Conservation (phyloP, 257 asterid genomes). For the Nicotiana knightiana region DNA sequence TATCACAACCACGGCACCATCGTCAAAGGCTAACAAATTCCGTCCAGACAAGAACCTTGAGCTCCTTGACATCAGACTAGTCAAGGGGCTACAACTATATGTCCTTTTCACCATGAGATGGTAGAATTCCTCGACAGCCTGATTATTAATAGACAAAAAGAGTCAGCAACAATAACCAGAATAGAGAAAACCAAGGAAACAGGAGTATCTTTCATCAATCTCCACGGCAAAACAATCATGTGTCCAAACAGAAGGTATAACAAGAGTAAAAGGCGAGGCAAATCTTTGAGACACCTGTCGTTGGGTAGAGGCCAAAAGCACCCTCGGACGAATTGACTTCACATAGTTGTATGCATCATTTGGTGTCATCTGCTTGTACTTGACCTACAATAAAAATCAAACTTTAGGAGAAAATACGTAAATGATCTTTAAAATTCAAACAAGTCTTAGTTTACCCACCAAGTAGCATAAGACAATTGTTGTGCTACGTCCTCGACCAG, state of each 20-base stretch:
- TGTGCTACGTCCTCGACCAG: constrained; percentile 52
- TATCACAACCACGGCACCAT: constrained; percentile 49
- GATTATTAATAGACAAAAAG: constrained; percentile 4
- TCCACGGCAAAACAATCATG: neutral
- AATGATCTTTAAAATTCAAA: constrained; percentile 2
- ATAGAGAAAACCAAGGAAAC: neutral
- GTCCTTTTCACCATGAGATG: constrained; percentile 17
- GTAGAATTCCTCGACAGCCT: constrained; percentile 55
- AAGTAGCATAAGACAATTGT: constrained; percentile 45
- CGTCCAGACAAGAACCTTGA: constrained; percentile 21
- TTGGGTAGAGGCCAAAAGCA: constrained; percentile 48
- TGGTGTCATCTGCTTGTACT: constrained; percentile 56
- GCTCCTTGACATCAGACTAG: constrained; percentile 11
- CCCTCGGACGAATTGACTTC: constrained; percentile 64
- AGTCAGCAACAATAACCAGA: constrained; percentile 2
- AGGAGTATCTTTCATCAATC: neutral
- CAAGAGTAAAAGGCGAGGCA: neutral
- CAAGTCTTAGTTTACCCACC: constrained; percentile 18
- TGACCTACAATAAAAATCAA: constrained; percentile 31
- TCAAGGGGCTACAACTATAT: constrained; percentile 11
- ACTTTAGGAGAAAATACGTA: neutral
- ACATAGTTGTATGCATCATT: constrained; percentile 54
- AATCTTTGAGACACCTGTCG: constrained; percentile 36
- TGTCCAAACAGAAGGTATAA: neutral
- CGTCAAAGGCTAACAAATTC: constrained; percentile 42